Conservation (phyloP, 225 moss, liverwort and hornwort species). For the Ulota crispa region DNA sequence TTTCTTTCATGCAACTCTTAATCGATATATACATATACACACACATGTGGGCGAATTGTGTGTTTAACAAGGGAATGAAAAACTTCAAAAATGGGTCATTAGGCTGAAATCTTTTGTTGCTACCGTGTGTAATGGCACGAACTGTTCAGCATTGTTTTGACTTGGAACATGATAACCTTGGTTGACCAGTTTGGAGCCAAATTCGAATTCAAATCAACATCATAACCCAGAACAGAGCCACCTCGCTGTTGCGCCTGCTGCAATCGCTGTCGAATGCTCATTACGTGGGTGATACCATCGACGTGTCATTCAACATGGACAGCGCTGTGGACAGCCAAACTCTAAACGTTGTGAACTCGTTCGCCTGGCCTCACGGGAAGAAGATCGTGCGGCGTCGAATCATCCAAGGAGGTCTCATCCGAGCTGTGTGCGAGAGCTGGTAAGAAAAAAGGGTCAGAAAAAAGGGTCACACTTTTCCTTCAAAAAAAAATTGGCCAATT, state of each 20-base stretch:
- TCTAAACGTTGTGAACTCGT: constrained; percentile 32
- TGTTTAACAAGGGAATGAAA: neutral
- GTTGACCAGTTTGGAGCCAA: constrained; percentile 42
- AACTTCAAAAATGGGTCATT: neutral
- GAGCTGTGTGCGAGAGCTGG: constrained; percentile 68
- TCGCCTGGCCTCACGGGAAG: constrained; percentile 44
- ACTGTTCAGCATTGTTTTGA: neutral
- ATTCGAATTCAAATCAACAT: constrained; percentile 53
- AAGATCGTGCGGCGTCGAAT: constrained; percentile 49
- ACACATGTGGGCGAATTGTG: neutral
- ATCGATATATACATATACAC: neutral
- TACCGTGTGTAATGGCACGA: neutral
- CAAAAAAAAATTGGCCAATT: neutral
- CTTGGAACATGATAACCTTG: neutral
- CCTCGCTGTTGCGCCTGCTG: constrained; percentile 40
- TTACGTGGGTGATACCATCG: constrained; percentile 50
- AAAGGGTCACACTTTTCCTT: neutral
- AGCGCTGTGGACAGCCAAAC: constrained; percentile 44
- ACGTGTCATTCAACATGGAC: constrained; percentile 60
- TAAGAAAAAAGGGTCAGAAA: too few relatives aligned
- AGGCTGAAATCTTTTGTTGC: neutral
- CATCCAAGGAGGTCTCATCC: constrained; percentile 53
- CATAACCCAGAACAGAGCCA: constrained; percentile 47
- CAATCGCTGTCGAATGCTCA: constrained; percentile 37
- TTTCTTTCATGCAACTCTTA: neutral